Evolutionary conservation across 2,329 filamentous ascomycete species (phyloP).

Genomic region (Aspergillus sp.): DNA sequence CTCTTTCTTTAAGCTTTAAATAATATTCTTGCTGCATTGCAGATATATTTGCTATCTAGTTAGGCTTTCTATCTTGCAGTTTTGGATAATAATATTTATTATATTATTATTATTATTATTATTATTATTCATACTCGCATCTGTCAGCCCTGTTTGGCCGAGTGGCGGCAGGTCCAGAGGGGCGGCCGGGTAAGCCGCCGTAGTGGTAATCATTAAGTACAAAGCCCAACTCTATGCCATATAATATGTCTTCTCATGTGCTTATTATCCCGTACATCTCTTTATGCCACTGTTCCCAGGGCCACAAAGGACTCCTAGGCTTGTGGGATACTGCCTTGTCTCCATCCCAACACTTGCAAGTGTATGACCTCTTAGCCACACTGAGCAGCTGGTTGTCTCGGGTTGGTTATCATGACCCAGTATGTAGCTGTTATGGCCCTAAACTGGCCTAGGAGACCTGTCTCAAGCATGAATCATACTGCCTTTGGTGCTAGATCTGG

Average conservation of each 20-base stretch:
- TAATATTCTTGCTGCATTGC: not conserved
- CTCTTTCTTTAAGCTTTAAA: not conserved
- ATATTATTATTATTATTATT: not conserved
- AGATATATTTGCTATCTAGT: not conserved
- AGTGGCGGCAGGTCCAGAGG: not conserved
- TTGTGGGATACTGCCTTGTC: not conserved
- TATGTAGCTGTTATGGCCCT: not conserved
- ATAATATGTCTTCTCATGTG: not conserved
- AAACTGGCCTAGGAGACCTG: not conserved
- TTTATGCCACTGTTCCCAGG: not conserved
- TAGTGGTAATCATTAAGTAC: not conserved
- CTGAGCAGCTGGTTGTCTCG: not conserved
- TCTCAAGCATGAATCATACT: not conserved
- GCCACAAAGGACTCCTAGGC: not conserved
- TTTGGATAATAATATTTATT: not conserved
- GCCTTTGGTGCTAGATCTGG: not conserved
- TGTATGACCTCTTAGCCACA: not conserved
- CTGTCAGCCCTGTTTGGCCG: not conserved
- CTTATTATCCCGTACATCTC: not conserved
- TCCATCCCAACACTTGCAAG: not conserved
- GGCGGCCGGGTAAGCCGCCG: not conserved
- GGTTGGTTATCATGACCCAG: not conserved
- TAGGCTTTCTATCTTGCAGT: not conserved
- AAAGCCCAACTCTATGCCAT: not conserved
- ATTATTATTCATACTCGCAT: not conserved